Conservation (phyloP, 768 basidiomycete species). For the Suillus paluster region DNA sequence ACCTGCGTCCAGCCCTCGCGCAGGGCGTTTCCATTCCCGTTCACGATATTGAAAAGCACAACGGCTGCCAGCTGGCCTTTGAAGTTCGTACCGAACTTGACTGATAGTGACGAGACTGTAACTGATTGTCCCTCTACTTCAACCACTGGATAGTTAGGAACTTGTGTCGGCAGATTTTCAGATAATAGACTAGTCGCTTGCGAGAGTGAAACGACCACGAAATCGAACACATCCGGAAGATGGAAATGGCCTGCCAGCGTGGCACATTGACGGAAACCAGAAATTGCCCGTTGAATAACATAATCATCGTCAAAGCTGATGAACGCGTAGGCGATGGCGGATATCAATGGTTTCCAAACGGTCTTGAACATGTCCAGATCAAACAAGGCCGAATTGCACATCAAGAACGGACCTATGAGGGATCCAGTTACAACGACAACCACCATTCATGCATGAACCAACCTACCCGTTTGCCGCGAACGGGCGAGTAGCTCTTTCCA, state of each 20-base stretch:
- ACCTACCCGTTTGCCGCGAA: conserved; percentile 76
- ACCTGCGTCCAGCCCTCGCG: conserved; percentile 96
- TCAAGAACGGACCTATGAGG: conserved; percentile 55
- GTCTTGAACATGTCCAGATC: conserved; percentile 93
- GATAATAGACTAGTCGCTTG: conserved; percentile 88
- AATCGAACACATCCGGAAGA: conserved; percentile 96
- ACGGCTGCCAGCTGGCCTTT: conserved; percentile 96
- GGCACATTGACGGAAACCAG: conserved; percentile 97
- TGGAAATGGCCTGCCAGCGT: conserved; percentile 88
- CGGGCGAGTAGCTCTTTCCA: conserved; percentile 95
- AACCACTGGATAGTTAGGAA: conserved; percentile 86
- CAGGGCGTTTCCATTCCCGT: conserved; percentile 92
- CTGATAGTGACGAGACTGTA: conserved; percentile 90
- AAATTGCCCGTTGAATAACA: conserved; percentile 91
- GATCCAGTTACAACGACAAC: conserved; percentile 30
- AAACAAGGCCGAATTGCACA: conserved; percentile 79
- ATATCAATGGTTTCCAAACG: conserved; percentile 92
- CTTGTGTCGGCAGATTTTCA: conserved; percentile 67
- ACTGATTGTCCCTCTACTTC: conserved; percentile 89
- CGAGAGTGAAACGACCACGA: conserved; percentile 90
- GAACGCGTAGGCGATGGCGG: conserved; percentile 95
- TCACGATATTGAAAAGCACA: conserved; percentile 96
- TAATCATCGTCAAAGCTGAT: conserved; percentile 97
- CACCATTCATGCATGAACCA: conserved; percentile 28
- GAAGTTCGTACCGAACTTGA: conserved; percentile 94